Percentiles rank a stretch among this genome's conserved stretches.
These are phyloP conservation scores for Pseudoneurospora amorphoporcata DNA, from an alignment of 495 filamentous ascomycete genomes.

Conservation along the genomic window DNA sequence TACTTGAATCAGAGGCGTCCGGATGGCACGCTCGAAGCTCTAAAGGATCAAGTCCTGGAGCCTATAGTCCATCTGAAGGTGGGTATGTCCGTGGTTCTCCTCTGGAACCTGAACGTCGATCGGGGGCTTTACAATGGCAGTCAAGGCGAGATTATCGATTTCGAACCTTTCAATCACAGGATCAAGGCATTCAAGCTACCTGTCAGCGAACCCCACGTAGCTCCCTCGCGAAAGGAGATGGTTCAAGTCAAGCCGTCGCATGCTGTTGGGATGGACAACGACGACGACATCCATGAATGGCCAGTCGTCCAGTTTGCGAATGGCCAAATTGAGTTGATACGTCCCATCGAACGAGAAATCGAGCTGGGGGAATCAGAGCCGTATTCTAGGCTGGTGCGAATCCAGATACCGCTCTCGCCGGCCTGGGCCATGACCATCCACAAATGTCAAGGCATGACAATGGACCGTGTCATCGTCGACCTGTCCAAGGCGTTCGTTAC, in stretches of 20 bases:
- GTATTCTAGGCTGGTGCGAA: constrained; percentile 60
- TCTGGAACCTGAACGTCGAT: constrained; percentile 71
- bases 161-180: constrained; percentile 28
- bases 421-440: constrained; percentile 95
- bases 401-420: constrained; percentile 72
- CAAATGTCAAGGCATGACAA: constrained; percentile 88
- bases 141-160: constrained; percentile 69
- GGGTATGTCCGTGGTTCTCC: constrained; percentile 86
- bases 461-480: constrained; percentile 85
- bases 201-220: no score
- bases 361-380: constrained; percentile 35
- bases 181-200: no score
- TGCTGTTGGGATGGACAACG: no score
- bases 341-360: constrained; percentile 36
- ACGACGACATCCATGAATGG: constrained; percentile 27
- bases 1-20: constrained; percentile 50
- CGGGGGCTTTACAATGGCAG: constrained; percentile 80
- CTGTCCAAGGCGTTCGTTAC: constrained; percentile 80
- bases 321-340: constrained; percentile 27
- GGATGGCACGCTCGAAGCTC: constrained; percentile 53
- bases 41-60: constrained; percentile 43
- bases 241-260: no score
- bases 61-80: constrained; percentile 60
- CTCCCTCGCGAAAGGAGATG: no score
- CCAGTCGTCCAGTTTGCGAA: constrained; percentile 67